Evolutionary conservation across 345 rosid species (phyloP).

Genomic region (Citrus sp.): DNA sequence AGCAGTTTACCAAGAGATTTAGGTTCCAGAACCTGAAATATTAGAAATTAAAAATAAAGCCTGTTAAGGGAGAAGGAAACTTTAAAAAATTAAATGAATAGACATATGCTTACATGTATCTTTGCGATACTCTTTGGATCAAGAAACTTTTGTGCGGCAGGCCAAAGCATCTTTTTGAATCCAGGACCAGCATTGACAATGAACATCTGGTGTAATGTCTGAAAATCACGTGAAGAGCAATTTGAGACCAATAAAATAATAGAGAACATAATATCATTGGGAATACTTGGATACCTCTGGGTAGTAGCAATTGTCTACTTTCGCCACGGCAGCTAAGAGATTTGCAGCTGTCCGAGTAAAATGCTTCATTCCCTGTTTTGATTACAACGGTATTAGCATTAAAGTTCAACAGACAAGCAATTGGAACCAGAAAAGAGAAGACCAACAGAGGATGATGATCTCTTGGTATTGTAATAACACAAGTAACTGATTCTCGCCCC

Average conservation of each 20-base stretch:
- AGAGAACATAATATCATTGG: not conserved
- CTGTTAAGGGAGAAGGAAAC: conserved; percentile 6
- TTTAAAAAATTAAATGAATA: conserved; percentile 16
- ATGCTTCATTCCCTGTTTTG: conserved; percentile 82
- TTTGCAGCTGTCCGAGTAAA: conserved; percentile 79
- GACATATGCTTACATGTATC: conserved; percentile 58
- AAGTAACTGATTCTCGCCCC: not conserved
- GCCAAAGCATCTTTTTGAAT: conserved; percentile 97
- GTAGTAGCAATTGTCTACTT: conserved; percentile 81
- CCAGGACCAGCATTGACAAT: conserved; percentile 94
- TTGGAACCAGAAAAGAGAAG: not conserved
- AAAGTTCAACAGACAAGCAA: conserved; percentile 23
- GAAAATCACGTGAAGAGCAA: conserved; percentile 22
- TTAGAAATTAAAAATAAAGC: conserved; percentile 11
- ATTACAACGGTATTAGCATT: conserved; percentile 18
- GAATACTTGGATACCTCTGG: conserved; percentile 71
- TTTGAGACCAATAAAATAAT: conserved; percentile 15
- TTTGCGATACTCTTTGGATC: conserved; percentile 80
- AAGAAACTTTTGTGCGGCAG: conserved; percentile 93
- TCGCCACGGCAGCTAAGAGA: conserved; percentile 76
- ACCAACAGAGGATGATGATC: not conserved
- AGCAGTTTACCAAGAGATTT: conserved; percentile 64
- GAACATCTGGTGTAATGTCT: conserved; percentile 90
- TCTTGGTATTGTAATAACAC: not conserved
- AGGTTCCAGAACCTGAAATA: conserved; percentile 81